Percentiles rank a stretch among this genome's conserved stretches.
phyloP scores from a whole-genome alignment of 1,139 yeast species.

The Yamadazyma diospyri region DNA sequence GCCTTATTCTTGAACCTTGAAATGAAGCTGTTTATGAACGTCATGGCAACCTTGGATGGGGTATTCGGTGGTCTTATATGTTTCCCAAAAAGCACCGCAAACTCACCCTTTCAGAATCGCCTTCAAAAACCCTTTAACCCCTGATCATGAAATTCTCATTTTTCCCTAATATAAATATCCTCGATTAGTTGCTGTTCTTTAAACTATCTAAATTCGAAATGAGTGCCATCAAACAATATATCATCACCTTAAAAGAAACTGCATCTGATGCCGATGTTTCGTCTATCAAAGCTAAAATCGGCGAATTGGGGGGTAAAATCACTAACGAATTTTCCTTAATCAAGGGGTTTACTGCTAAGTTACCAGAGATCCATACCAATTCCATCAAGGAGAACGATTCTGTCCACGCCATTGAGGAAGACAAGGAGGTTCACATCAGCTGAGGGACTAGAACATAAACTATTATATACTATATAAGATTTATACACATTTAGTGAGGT shows the following conservation, averaged over 20 bases:
- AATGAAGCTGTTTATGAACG: conserved; percentile 27
- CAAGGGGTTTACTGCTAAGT: conserved; percentile 61
- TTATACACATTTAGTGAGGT: no score
- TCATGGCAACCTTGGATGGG: no score
- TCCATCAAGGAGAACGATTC: conserved; percentile 41
- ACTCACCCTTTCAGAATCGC: not conserved
- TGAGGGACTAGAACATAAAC: no score
- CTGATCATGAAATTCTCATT: not conserved
- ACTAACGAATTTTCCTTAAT: conserved; percentile 63
- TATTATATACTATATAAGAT: no score
- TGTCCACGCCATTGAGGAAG: conserved; percentile 57
- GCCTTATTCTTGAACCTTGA: conserved; percentile 30
- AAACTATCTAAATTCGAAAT: not conserved
- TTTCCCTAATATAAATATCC: conserved; percentile 1
- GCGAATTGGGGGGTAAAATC: conserved; percentile 58
- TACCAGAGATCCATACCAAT: conserved; percentile 47
- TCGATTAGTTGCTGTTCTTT: no score
- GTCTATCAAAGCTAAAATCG: conserved; percentile 29
- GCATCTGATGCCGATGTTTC: conserved; percentile 30
- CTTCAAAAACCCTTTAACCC: conserved; percentile 3
- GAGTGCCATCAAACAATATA: conserved; percentile 26
- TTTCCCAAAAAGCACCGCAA: not conserved
- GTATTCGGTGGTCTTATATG: no score
- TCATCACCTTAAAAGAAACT: conserved; percentile 36
- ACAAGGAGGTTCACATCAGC: conserved; percentile 50